Percentiles rank a stretch among this genome's conserved stretches.
Conservation (phyloP, 768 basidiomycete species). For the Lyophyllum semitale region DNA sequence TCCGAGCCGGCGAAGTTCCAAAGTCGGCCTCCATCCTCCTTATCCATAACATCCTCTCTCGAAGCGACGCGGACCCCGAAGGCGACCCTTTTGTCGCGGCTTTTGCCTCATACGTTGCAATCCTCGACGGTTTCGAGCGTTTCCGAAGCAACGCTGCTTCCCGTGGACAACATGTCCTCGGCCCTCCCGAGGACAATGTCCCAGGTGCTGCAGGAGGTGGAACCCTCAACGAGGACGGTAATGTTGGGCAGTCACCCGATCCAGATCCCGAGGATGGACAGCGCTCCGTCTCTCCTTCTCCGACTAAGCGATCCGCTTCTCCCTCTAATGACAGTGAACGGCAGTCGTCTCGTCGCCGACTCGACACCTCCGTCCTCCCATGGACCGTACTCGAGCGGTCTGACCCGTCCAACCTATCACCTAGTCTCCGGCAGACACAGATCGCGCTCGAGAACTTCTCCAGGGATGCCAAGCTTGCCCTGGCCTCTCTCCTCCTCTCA, state of each 20-base stretch:
- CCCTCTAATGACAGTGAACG: neutral
- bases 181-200: no score
- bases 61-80: neutral
- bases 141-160: neutral
- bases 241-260: neutral
- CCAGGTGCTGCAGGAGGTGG: no score
- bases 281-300: neutral
- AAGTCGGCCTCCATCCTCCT: neutral
- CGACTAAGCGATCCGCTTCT: neutral
- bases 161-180: no score
- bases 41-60: neutral
- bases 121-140: neutral
- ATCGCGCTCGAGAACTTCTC: constrained; percentile 12
- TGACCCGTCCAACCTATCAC: neutral
- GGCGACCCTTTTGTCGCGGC: neutral
- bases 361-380: constrained; percentile 1
- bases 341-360: neutral
- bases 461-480: constrained; percentile 10
- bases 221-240: neutral
- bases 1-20: neutral
- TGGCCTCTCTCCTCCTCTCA: constrained; percentile 13
- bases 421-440: constrained; percentile 14
- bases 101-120: neutral
- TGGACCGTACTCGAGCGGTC: neutral
- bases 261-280: neutral